phyloP scores from a whole-genome alignment of 164 flowering plant genomes.

The Taxillus chinensis region DNA sequence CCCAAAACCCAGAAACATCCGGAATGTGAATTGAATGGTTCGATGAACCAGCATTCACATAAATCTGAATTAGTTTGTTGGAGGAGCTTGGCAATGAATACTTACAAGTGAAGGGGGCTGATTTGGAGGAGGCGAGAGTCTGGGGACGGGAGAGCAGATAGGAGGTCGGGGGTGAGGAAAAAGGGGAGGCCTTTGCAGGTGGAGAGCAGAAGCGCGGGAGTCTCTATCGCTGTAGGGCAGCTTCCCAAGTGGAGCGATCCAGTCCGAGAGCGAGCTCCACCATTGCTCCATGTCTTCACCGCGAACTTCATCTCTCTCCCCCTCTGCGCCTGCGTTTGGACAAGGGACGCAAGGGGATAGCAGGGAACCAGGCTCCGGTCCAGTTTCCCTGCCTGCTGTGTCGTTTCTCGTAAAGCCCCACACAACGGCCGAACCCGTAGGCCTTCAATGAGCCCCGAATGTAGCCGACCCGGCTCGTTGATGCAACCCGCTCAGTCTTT shows the following conservation, averaged over 20 bases:
- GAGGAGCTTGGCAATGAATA: not conserved
- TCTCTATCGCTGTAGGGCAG: conserved; percentile 48
- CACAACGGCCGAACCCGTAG: too few species aligned
- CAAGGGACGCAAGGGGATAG: too few species aligned
- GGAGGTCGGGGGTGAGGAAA: conserved; percentile 73
- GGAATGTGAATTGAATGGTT: too few species aligned
- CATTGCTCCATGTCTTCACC: conserved; percentile 55
- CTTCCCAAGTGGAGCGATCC: conserved; percentile 46
- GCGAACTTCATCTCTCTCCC: conserved; percentile 46
- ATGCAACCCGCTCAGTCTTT: too few species aligned
- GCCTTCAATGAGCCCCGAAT: too few species aligned
- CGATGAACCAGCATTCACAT: too few species aligned
- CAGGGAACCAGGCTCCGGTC: too few species aligned
- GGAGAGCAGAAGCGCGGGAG: conserved; percentile 72
- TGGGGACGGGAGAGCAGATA: conserved; percentile 63
- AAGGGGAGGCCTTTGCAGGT: conserved; percentile 77
- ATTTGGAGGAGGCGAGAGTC: conserved; percentile 70
- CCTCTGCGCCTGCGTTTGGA: not conserved
- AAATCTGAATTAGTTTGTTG: too few species aligned
- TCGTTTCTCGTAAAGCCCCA: too few species aligned
- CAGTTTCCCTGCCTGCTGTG: too few species aligned
- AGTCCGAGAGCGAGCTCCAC: conserved; percentile 47
- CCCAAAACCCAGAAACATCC: too few species aligned
- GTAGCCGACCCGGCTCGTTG: too few species aligned
- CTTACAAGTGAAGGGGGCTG: conserved; percentile 89